Conservation (phyloP, 306 rosid species). For the Boehmeria nivea region DNA sequence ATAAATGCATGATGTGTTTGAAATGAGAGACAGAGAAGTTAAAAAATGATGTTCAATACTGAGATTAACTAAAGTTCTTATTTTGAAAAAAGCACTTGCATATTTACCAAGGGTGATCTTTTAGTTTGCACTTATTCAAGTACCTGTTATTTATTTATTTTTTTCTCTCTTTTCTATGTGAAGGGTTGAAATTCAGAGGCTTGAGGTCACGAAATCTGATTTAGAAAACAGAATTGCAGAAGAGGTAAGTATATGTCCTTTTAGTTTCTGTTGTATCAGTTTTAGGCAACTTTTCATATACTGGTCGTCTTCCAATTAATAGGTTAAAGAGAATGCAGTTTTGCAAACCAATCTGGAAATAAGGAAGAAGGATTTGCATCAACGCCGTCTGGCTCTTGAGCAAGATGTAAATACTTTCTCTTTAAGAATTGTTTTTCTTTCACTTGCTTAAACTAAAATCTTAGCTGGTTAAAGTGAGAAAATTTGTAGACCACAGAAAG, state of each 20-base stretch:
- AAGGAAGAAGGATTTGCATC: slow-evolving; percentile 50
- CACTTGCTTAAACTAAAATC: slow-evolving; percentile 8
- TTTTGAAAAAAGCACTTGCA: neutral
- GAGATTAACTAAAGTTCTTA: too few relatives aligned
- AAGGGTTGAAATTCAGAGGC: slow-evolving; percentile 65
- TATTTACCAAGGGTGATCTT: too few relatives aligned
- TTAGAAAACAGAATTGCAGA: slow-evolving; percentile 50
- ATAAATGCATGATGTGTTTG: too few relatives aligned
- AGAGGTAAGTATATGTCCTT: slow-evolving; percentile 47
- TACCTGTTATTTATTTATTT: slow-evolving; percentile 6
- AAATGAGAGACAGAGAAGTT: too few relatives aligned
- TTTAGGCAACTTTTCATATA: slow-evolving; percentile 17
- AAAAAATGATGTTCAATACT: too few relatives aligned
- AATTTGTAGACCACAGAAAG: too few relatives aligned
- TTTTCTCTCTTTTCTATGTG: slow-evolving; percentile 31
- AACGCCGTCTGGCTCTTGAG: slow-evolving; percentile 72
- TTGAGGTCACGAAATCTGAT: slow-evolving; percentile 52
- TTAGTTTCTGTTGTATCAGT: slow-evolving; percentile 15
- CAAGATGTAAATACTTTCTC: slow-evolving; percentile 53
- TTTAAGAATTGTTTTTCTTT: slow-evolving; percentile 6
- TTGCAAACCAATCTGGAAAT: slow-evolving; percentile 46
- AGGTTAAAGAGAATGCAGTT: slow-evolving; percentile 58
- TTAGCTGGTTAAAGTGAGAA: neutral
- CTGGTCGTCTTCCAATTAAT: slow-evolving; percentile 13
- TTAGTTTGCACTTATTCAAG: neutral